phyloP scores from a whole-genome alignment of 129 eudicot genomes.

The Solidago caesia region DNA sequence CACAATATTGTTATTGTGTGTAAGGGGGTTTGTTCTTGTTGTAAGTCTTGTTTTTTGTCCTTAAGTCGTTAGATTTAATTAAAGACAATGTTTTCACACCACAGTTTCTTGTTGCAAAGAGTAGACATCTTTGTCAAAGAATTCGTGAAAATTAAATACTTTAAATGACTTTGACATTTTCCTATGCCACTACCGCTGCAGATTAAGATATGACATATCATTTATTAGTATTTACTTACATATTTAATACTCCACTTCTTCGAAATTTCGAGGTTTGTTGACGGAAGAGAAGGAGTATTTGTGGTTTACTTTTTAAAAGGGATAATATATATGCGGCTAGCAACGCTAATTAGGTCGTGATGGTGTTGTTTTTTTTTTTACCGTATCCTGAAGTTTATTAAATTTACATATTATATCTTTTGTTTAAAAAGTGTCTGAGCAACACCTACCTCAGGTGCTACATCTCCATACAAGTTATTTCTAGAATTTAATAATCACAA shows the following conservation, averaged over 20 bases:
- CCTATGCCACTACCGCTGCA: background rate
- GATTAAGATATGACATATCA: background rate
- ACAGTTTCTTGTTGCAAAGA: constrained; percentile 21
- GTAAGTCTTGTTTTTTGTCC: constrained; percentile 26
- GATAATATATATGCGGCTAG: too few species aligned
- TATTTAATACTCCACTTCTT: background rate
- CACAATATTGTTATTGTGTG: constrained; percentile 18
- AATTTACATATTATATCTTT: too few species aligned
- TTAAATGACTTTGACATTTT: constrained; percentile 15
- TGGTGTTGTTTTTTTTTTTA: too few species aligned
- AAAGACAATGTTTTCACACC: constrained; percentile 27
- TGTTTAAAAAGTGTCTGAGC: too few species aligned
- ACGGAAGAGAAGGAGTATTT: background rate
- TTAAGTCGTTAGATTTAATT: constrained; percentile 27
- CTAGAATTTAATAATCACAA: too few species aligned
- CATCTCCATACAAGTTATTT: too few species aligned
- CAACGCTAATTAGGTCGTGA: too few species aligned
- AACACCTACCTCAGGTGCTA: too few species aligned
- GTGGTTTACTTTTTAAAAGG: too few species aligned
- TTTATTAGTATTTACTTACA: background rate
- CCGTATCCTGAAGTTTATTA: too few species aligned
- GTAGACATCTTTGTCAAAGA: constrained; percentile 27
- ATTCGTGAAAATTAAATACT: background rate
- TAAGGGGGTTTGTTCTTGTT: constrained; percentile 16
- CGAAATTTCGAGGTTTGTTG: background rate